A percentile compares a stretch with the other conserved stretches of the same genome.
These are phyloP conservation scores for Hypomontagnella submonticulosa DNA, from an alignment of 495 filamentous ascomycete species.

Conservation along the genomic window DNA sequence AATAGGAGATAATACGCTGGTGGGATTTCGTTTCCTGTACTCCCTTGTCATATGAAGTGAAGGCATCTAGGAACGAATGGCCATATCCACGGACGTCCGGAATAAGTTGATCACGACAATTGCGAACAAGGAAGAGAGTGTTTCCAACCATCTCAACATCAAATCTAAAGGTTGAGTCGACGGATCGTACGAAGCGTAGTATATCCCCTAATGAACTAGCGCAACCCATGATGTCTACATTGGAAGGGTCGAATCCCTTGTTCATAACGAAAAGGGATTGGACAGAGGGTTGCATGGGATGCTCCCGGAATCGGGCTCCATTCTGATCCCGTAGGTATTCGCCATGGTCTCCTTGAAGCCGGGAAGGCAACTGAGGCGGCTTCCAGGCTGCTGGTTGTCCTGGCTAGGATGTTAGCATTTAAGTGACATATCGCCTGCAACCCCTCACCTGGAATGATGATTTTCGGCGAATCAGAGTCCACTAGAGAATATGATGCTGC, in stretches of 20 bases:
- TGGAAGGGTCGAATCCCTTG: slow-evolving; percentile 38
- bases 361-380: slow-evolving; percentile 52
- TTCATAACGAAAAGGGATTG: slow-evolving; percentile 50
- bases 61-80: slow-evolving; percentile 71
- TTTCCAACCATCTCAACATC: slow-evolving; percentile 67
- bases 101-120: slow-evolving; percentile 63
- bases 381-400: slow-evolving; percentile 70
- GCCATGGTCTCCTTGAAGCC: slow-evolving; percentile 63
- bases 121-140: slow-evolving; percentile 72
- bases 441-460: slow-evolving; percentile 64
- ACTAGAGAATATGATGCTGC: slow-evolving; percentile 69
- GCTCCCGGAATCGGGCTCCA: slow-evolving; percentile 63
- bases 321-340: slow-evolving; percentile 71
- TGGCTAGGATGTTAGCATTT: slow-evolving; percentile 39
- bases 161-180: slow-evolving; percentile 64
- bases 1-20: slow-evolving; percentile 69
- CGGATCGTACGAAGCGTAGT: slow-evolving; percentile 62
- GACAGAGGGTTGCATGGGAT: slow-evolving; percentile 70
- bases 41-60: slow-evolving; percentile 67
- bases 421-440: slow-evolving; percentile 1
- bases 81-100: slow-evolving; percentile 67
- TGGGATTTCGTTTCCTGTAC: slow-evolving; percentile 67
- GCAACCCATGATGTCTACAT: slow-evolving; percentile 71
- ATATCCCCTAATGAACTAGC: slow-evolving; percentile 67
- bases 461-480: slow-evolving; percentile 50